phyloP scores from a whole-genome alignment of 495 filamentous ascomycete genomes.

The Tuber calosporum region DNA sequence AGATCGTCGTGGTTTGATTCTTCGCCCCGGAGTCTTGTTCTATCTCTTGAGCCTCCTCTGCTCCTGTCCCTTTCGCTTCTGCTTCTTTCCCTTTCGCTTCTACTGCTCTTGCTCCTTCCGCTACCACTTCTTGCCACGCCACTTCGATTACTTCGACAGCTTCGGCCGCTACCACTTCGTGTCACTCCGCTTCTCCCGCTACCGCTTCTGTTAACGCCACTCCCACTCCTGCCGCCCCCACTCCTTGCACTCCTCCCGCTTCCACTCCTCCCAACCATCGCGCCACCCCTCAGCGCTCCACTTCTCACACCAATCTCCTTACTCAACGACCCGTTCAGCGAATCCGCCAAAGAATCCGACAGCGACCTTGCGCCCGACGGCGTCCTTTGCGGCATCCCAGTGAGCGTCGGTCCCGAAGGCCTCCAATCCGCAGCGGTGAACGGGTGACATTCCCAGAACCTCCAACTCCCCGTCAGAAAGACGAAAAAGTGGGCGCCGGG shows the following conservation, averaged over 20 bases:
- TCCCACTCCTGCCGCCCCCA: neutral
- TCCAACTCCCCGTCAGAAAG: slow-evolving; percentile 48
- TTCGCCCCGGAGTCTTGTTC: neutral
- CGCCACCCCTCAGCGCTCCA: neutral
- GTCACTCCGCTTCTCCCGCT: slow-evolving; percentile 8
- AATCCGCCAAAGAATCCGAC: slow-evolving; percentile 24
- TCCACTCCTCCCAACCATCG: neutral
- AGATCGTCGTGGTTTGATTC: neutral
- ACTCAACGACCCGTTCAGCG: slow-evolving; percentile 8
- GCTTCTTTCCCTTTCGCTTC: neutral
- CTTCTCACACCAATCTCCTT: neutral
- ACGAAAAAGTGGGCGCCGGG: slow-evolving; percentile 55
- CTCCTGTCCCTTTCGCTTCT: neutral
- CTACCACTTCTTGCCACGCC: slow-evolving; percentile 2
- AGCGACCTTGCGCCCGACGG: slow-evolving; percentile 19
- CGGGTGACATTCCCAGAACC: slow-evolving; percentile 56
- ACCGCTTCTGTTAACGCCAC: slow-evolving; percentile 1
- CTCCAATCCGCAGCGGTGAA: slow-evolving; percentile 53
- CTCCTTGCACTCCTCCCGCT: neutral
- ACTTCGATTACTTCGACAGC: slow-evolving; percentile 9
- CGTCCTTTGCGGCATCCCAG: slow-evolving; percentile 15
- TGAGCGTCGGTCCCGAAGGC: slow-evolving; percentile 20
- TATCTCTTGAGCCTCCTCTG: neutral
- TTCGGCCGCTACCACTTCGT: slow-evolving; percentile 7
- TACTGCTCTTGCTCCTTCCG: neutral